Evolutionary conservation across 106 monocot genomes (phyloP).

Genomic region (Apostasia ramifera): DNA sequence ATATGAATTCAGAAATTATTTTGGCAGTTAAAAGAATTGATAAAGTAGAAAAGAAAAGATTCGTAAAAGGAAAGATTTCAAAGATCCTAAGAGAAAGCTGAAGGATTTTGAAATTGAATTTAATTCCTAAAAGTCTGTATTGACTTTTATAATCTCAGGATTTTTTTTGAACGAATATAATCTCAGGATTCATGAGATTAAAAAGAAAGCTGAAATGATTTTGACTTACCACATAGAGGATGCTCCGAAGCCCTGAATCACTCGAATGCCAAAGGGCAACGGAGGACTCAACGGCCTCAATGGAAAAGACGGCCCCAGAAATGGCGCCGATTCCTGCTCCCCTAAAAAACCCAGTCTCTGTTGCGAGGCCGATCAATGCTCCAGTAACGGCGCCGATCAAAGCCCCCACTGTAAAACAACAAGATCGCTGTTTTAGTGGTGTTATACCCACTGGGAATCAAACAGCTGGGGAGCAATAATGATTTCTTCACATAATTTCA

Average conservation of each 20-base stretch:
- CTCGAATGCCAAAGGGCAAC: conserved; percentile 60
- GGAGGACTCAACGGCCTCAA: conserved; percentile 83
- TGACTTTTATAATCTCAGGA: not conserved
- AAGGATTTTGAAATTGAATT: no score
- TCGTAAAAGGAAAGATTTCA: not conserved
- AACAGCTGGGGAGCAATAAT: not conserved
- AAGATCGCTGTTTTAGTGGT: not conserved
- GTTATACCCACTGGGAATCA: not conserved
- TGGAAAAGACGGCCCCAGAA: conserved; percentile 83
- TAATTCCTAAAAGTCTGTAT: no score
- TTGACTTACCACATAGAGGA: conserved; percentile 53
- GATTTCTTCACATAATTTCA: not conserved
- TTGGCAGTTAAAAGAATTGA: no score
- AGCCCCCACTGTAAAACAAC: conserved; percentile 48
- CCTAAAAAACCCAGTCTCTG: conserved; percentile 73
- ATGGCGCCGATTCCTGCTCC: conserved; percentile 86
- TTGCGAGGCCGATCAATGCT: conserved; percentile 64
- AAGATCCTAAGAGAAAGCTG: no score
- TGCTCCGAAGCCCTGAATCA: conserved; percentile 46
- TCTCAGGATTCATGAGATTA: not conserved
- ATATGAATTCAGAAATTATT: no score
- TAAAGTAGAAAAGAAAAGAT: not conserved
- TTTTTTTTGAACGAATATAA: no score
- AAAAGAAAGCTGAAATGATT: not conserved
- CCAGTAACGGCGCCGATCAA: conserved; percentile 73